Evolutionary conservation across 164 flowering plant genomes (phyloP).

Genomic region (Malania oleifera): DNA sequence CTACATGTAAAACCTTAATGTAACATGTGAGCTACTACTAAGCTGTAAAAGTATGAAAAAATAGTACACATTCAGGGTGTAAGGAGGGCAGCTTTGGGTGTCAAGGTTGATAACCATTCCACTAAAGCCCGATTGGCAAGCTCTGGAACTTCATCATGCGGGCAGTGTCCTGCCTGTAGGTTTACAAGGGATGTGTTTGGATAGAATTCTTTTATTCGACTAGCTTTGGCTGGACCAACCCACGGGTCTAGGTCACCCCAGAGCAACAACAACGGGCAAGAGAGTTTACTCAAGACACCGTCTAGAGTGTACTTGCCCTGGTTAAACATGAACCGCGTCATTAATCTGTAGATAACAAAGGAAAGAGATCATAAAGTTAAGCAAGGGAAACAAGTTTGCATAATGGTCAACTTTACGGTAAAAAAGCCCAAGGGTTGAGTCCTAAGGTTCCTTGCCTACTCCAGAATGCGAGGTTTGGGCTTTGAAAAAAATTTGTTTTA

Average conservation of each 20-base stretch:
- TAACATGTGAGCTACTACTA: no score
- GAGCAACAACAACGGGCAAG: slow-evolving; percentile 79
- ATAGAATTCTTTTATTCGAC: slow-evolving; percentile 76
- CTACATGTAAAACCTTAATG: no score
- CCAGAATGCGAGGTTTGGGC: no score
- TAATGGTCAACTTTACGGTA: no score
- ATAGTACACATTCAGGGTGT: slow-evolving; percentile 17
- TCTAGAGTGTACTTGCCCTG: slow-evolving; percentile 76
- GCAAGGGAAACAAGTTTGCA: neutral
- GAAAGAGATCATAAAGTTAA: neutral
- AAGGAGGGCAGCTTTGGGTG: slow-evolving; percentile 28
- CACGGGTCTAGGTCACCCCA: slow-evolving; percentile 99
- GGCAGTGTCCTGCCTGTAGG: slow-evolving; percentile 96
- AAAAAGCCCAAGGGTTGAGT: no score
- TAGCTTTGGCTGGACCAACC: slow-evolving; percentile 92
- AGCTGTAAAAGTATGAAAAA: no score
- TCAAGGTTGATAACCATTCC: slow-evolving; percentile 63
- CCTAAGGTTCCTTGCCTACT: no score
- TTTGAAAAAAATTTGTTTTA: no score
- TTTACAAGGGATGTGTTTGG: slow-evolving; percentile 67
- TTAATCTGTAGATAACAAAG: slow-evolving; percentile 49
- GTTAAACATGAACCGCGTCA: slow-evolving; percentile 79
- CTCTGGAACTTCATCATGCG: slow-evolving; percentile 93
- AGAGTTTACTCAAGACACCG: slow-evolving; percentile 52
- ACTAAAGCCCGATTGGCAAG: slow-evolving; percentile 67